Evolutionary conservation across 1,139 yeast genomes (phyloP).

Genomic region (Magnusiomyces fungicola): DNA sequence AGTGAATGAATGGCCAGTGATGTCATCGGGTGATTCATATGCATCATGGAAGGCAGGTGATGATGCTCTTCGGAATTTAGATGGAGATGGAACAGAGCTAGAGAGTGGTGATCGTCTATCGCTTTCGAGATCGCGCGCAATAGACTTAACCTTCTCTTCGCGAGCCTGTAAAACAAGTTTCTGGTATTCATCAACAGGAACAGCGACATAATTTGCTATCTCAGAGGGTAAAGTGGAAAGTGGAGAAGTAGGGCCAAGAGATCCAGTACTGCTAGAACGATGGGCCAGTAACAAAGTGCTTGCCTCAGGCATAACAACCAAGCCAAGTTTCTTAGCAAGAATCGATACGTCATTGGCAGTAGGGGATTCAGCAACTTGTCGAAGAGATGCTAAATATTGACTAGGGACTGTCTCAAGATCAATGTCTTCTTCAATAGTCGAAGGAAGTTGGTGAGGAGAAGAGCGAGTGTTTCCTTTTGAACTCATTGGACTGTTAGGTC

Average conservation of each 20-base stretch:
- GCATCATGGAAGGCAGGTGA: slow-evolving; percentile 10
- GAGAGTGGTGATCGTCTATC: slow-evolving; percentile 2
- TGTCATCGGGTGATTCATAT: slow-evolving; percentile 5
- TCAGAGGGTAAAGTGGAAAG: not conserved
- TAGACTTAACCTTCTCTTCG: slow-evolving; percentile 11
- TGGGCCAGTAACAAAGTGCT: not conserved
- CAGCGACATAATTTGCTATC: slow-evolving; percentile 37
- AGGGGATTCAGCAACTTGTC: slow-evolving; percentile 32
- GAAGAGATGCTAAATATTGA: slow-evolving; percentile 29
- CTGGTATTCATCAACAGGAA: slow-evolving; percentile 35
- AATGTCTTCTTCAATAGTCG: slow-evolving; percentile 12
- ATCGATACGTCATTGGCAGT: slow-evolving; percentile 27
- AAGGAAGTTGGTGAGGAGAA: not conserved
- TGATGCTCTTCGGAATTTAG: not conserved
- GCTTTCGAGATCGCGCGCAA: slow-evolving; percentile 15
- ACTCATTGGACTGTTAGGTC: slow-evolving; percentile 5
- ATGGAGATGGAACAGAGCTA: slow-evolving; percentile 1
- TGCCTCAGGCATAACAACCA: slow-evolving; percentile 16
- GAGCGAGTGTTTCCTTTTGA: not conserved
- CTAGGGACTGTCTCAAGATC: slow-evolving; percentile 32
- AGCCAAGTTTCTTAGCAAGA: slow-evolving; percentile 27
- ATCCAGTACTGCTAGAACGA: slow-evolving; percentile 1
- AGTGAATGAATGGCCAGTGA: not conserved
- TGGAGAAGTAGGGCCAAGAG: slow-evolving; percentile 6
- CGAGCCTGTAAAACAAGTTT: slow-evolving; percentile 17